A percentile compares a stretch with the other conserved stretches of the same genome.
Conservation (phyloP, 306 rosid species). For the Casuarina equisetifolia region DNA sequence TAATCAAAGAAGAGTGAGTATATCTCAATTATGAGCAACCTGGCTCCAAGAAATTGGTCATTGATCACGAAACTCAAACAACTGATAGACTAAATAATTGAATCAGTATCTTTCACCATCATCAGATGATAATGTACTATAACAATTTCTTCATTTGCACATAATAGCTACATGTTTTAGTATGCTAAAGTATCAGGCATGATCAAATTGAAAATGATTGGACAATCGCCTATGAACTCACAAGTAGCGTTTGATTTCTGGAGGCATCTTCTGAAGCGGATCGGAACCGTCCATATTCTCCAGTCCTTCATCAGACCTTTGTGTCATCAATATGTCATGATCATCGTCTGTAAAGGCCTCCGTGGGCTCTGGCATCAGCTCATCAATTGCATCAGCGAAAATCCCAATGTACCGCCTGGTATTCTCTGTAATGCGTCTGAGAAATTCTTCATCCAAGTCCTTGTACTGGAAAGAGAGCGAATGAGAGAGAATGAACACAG, state of each 20-base stretch:
- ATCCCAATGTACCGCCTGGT: constrained; percentile 76
- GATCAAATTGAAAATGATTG: neutral
- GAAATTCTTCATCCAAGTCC: constrained; percentile 79
- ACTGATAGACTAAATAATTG: neutral
- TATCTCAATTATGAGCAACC: neutral
- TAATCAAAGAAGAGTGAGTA: neutral
- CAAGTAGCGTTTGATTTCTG: constrained; percentile 91
- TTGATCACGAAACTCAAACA: constrained; percentile 7
- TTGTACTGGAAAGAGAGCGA: constrained; percentile 50
- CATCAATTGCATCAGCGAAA: constrained; percentile 80
- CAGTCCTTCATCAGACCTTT: constrained; percentile 82
- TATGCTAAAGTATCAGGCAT: neutral
- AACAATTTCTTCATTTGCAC: constrained; percentile 6
- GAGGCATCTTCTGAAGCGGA: constrained; percentile 91
- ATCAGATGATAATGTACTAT: neutral
- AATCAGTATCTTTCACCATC: neutral
- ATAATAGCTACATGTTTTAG: neutral
- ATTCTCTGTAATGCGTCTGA: constrained; percentile 79
- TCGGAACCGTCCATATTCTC: constrained; percentile 72
- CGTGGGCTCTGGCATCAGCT: constrained; percentile 79
- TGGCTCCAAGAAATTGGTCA: neutral
- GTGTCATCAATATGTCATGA: constrained; percentile 93
- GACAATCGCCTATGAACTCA: constrained; percentile 34
- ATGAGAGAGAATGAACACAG: constrained; percentile 3
- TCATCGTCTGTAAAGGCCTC: constrained; percentile 89